Base-by-base conservation (phyloP, 371 early-diverging fungal genomes). In the Apophysomyces elegans region DNA sequence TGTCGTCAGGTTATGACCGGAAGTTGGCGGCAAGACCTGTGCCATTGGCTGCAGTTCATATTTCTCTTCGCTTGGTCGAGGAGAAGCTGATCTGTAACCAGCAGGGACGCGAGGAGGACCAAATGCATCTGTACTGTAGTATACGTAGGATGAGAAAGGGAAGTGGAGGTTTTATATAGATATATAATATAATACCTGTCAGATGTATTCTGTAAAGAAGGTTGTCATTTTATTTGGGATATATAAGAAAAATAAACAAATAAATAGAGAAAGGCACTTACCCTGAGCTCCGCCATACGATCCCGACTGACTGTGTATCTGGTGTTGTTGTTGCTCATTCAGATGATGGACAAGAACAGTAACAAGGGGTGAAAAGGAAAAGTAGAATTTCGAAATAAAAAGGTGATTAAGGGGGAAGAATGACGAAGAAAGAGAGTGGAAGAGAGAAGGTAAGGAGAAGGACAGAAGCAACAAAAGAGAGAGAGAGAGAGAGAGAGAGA, bases 61-160 rank as follows among this genome's bases (percentile, higher is more conserved):
- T 45, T 39, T 50, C 7, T 66, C 61, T 39, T 62, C 36, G 26
- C 61, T 41, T 32, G 21, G 43, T 4, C 36, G 35, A 45, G 59
- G 65, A 4, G 60, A 58, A 6, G 59, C 50, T 18, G 65, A 65
- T 35, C 60, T 59, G 36, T 65, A 65, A 6, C 65, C 65, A n/a
- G 26, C 67, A 50, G 75, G 67, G 39, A 65, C 54, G 38, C 75
- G 64, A 7, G 68, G 56, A 36, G 75, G 75, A n/a, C 75, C 75
- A 61, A 75, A 75, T 58, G 65, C 75, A 60, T 75, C 75, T 26
- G 70, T 73, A 35, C 73, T 73, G 16, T 58, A 41, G 54, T 63
- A 21, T 16, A 13, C 4, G 7, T 61, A 4, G 46, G 35, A n/a
- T 56, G 57, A 47, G 56, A 39, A 56, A 12, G 0, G 16, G 21